Percentiles rank a stretch among this genome's conserved stretches.
These are phyloP conservation scores for Ogataea pini DNA, from an alignment of 805 yeast genomes.

Conservation along the genomic window DNA sequence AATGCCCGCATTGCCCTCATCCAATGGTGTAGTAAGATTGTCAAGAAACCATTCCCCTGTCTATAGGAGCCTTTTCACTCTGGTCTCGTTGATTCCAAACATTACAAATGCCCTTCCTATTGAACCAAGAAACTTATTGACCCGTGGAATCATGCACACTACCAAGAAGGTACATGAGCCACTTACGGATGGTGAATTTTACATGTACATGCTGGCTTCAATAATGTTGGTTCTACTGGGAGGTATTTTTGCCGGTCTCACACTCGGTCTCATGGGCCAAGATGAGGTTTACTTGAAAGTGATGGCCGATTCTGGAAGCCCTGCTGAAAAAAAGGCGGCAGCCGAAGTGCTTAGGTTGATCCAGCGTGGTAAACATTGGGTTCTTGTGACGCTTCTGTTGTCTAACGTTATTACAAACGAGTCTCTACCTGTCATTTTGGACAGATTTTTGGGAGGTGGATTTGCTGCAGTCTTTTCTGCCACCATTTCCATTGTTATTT, in stretches of 20 bases:
- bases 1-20: background rate
- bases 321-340: conserved; percentile 66
- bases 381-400: conserved; percentile 80
- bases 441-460: conserved; percentile 93
- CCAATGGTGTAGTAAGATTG: conserved; percentile 4
- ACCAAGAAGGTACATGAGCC: conserved; percentile 20
- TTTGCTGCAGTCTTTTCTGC: conserved; percentile 94
- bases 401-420: conserved; percentile 93
- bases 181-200: conserved; percentile 39
- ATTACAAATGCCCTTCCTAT: conserved; percentile 28
- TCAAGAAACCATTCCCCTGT: background rate
- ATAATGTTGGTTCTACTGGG: conserved; percentile 68
- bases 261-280: conserved; percentile 97
- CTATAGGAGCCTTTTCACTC: conserved; percentile 20
- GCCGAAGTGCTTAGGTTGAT: conserved; percentile 69
- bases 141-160: conserved; percentile 13
- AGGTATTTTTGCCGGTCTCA: conserved; percentile 90
- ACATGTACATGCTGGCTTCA: conserved; percentile 54
- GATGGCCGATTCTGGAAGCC: conserved; percentile 82
- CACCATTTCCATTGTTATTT: conserved; percentile 89
- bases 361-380: conserved; percentile 92
- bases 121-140: conserved; percentile 11
- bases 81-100: conserved; percentile 29
- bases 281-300: conserved; percentile 94
- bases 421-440: conserved; percentile 90